These are phyloP conservation scores for Lichtheimia corymbifera DNA, from an alignment of 371 early-diverging fungal species.

Conservation along the genomic window DNA sequence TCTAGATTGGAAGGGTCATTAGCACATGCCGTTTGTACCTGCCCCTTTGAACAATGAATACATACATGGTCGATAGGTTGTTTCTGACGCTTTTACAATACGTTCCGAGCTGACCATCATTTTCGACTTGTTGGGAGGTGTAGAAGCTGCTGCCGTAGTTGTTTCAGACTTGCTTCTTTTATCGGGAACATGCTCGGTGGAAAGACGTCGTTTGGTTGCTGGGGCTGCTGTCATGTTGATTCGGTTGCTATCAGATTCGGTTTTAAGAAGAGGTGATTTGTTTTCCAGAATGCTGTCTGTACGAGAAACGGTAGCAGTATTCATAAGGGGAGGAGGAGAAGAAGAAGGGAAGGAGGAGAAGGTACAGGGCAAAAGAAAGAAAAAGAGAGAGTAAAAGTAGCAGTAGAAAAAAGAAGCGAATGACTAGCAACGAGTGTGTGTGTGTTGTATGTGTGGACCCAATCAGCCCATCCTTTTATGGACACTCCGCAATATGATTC, in stretches of 20 bases:
- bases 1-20: slow-evolving; percentile 5
- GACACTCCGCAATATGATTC: background rate
- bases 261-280: background rate
- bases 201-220: slow-evolving; percentile 19
- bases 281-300: background rate
- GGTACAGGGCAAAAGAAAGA: background rate
- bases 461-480: background rate
- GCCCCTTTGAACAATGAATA: background rate
- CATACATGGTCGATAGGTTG: slow-evolving; percentile 53
- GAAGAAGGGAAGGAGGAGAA: background rate
- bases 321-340: background rate
- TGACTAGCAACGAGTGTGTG: no score
- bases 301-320: background rate
- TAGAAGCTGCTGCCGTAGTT: background rate
- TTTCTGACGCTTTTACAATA: slow-evolving; percentile 43
- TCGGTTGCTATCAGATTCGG: slow-evolving; percentile 1
- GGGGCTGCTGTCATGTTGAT: background rate
- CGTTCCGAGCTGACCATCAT: slow-evolving; percentile 50
- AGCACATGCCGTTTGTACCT: background rate
- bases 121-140: background rate
- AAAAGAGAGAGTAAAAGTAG: background rate
- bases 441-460: no score
- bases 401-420: no score
- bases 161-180: slow-evolving; percentile 13
- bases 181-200: slow-evolving; percentile 8